A percentile compares a stretch with the other conserved stretches of the same genome.
Evolutionary conservation across 257 asterid species (phyloP).

Genomic region (Asclepias syriaca): DNA sequence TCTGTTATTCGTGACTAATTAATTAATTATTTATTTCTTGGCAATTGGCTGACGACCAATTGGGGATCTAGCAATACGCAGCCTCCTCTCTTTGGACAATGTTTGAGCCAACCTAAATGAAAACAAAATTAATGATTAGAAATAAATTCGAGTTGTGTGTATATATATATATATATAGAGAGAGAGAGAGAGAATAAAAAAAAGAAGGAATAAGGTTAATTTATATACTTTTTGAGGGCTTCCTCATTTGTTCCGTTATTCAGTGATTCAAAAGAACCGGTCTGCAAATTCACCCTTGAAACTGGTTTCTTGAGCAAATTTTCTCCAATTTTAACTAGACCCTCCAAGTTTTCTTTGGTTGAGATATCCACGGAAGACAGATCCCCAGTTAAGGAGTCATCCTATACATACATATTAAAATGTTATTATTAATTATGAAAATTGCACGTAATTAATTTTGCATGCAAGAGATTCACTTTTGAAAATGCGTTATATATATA

Average conservation of each 20-base stretch:
- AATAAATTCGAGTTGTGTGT: not conserved
- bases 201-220: not conserved
- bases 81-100: conserved; percentile 14
- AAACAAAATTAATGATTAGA: not conserved
- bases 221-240: conserved; percentile 29
- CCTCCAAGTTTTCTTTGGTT: conserved; percentile 32
- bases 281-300: conserved; percentile 35
- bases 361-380: conserved; percentile 37
- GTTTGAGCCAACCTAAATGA: conserved; percentile 12
- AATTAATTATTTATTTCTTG: not conserved
- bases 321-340: conserved; percentile 33
- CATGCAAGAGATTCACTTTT: not conserved
- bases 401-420: conserved; percentile 15
- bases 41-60: not conserved
- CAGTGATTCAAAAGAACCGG: conserved; percentile 22
- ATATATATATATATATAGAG: no score
- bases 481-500: not conserved
- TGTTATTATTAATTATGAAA: not conserved
- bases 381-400: conserved; percentile 32
- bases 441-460: not conserved
- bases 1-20: no score
- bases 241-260: conserved; percentile 33
- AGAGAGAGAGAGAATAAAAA: not conserved
- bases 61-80: conserved; percentile 10
- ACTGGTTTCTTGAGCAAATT: conserved; percentile 35